A percentile compares a stretch with the other conserved stretches of the same genome.
Evolutionary conservation across 2,329 filamentous ascomycete genomes (phyloP).

Genomic region (Xylariaceae sp.): DNA sequence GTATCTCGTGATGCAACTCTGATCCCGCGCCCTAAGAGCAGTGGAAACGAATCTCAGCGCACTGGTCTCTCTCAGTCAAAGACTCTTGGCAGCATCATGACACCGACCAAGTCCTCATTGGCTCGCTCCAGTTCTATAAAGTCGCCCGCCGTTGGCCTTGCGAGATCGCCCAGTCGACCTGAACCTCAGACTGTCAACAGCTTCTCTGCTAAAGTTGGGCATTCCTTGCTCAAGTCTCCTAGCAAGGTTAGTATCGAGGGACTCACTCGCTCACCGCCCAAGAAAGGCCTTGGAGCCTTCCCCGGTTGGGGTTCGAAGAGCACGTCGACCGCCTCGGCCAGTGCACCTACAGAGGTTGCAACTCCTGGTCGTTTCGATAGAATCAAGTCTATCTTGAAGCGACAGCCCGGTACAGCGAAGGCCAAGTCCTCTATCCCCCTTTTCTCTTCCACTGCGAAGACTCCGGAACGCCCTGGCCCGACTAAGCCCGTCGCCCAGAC

Average conservation of each 20-base stretch:
- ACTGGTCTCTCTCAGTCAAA: constrained; percentile 39
- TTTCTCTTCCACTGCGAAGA: constrained; percentile 40
- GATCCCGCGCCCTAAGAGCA: constrained; percentile 46
- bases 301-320: constrained; percentile 50
- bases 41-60: constrained; percentile 34
- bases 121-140: constrained; percentile 55
- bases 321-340: constrained; percentile 34
- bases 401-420: constrained; percentile 37
- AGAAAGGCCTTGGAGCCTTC: constrained; percentile 32
- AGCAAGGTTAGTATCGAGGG: constrained; percentile 38
- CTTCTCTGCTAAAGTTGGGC: constrained; percentile 45
- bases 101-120: constrained; percentile 72
- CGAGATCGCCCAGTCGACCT: constrained; percentile 51
- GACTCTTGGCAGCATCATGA: constrained; percentile 57
- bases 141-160: constrained; percentile 48
- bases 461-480: constrained; percentile 38
- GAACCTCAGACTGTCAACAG: constrained; percentile 35
- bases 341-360: constrained; percentile 34
- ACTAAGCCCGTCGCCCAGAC: constrained; percentile 50
- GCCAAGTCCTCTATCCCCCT: constrained; percentile 46
- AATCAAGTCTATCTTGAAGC: constrained; percentile 54
- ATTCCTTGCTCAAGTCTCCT: constrained; percentile 33
- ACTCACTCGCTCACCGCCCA: constrained; percentile 33
- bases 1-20: constrained; percentile 43
- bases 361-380: constrained; percentile 50